These are phyloP conservation scores for Verticillium nonalfalfae DNA, from an alignment of 2,329 filamentous ascomycete genomes.

Conservation along the genomic window DNA sequence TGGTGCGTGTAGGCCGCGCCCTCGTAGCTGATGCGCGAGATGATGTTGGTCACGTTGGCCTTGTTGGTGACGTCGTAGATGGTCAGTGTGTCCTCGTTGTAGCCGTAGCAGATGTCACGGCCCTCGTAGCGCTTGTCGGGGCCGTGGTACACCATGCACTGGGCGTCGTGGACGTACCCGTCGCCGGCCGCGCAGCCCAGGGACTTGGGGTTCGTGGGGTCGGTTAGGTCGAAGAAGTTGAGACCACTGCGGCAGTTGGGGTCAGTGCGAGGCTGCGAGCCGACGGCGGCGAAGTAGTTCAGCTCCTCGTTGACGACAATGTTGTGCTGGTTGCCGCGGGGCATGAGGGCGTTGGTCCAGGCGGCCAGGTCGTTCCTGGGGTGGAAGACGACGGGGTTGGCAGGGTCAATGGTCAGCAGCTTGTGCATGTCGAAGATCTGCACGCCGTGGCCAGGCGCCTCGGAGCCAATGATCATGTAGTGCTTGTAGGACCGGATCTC, in stretches of 20 bases:
- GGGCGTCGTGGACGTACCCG: slow-evolving; percentile 55
- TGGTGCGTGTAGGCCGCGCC: slow-evolving; percentile 50
- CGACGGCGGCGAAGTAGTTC: slow-evolving; percentile 38
- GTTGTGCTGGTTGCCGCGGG: slow-evolving; percentile 32
- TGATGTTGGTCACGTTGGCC: slow-evolving; percentile 29
- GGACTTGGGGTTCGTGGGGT: slow-evolving; percentile 44
- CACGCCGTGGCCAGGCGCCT: slow-evolving; percentile 41
- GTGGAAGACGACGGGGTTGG: slow-evolving; percentile 24
- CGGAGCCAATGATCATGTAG: slow-evolving; percentile 24
- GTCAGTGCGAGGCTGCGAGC: slow-evolving; percentile 27
- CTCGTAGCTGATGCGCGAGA: slow-evolving; percentile 46
- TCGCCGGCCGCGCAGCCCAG: slow-evolving; percentile 48
- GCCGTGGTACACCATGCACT: slow-evolving; percentile 48
- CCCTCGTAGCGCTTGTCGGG: slow-evolving; percentile 40
- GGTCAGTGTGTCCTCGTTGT: slow-evolving; percentile 47
- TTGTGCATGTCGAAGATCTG: slow-evolving; percentile 57
- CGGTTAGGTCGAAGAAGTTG: slow-evolving; percentile 50
- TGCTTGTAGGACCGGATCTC: slow-evolving; percentile 26
- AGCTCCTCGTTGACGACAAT: slow-evolving; percentile 41
- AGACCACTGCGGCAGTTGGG: slow-evolving; percentile 41
- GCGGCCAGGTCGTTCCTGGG: slow-evolving; percentile 17
- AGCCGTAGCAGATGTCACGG: slow-evolving; percentile 49
- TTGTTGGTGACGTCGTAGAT: slow-evolving; percentile 48
- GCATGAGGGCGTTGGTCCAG: slow-evolving; percentile 21
- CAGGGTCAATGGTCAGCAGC: slow-evolving; percentile 36